Conservation (phyloP, 805 yeast species). For the Ogataea kodamae region DNA sequence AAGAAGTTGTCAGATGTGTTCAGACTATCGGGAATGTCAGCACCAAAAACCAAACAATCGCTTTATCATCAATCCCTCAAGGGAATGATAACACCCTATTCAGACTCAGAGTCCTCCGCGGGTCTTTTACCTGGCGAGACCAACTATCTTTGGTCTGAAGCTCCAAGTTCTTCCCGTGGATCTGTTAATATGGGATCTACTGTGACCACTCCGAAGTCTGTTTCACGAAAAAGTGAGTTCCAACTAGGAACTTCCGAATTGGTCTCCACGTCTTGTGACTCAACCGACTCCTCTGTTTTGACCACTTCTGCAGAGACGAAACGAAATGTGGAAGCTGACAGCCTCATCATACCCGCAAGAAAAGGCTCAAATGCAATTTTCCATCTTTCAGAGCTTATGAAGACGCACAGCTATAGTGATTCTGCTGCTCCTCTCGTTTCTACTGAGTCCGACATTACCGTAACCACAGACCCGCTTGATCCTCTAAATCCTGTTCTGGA, state of each 20-base stretch:
- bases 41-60: constrained; percentile 15
- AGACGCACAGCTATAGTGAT: constrained; percentile 10
- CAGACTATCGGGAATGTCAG: constrained; percentile 17
- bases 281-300: constrained; percentile 33
- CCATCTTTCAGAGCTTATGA: constrained; percentile 23
- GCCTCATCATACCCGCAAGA: constrained; percentile 14
- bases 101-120: constrained; percentile 17
- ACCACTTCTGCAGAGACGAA: constrained; percentile 20
- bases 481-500: constrained; percentile 1
- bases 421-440: constrained; percentile 2
- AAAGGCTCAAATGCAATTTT: constrained; percentile 18
- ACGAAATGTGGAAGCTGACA: constrained; percentile 20
- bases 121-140: constrained; percentile 6
- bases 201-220: constrained; percentile 2
- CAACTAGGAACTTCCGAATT: constrained; percentile 14
- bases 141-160: constrained; percentile 17
- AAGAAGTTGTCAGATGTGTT: constrained; percentile 46
- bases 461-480: constrained; percentile 10
- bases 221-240: constrained; percentile 2
- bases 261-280: constrained; percentile 23
- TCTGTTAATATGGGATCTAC: constrained; percentile 2
- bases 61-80: constrained; percentile 19
- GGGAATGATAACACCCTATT: constrained; percentile 12
- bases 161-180: constrained; percentile 10
- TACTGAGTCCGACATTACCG: constrained; percentile 14